Evolutionary conservation across 345 rosid species (phyloP).

Genomic region (Linum tenue): DNA sequence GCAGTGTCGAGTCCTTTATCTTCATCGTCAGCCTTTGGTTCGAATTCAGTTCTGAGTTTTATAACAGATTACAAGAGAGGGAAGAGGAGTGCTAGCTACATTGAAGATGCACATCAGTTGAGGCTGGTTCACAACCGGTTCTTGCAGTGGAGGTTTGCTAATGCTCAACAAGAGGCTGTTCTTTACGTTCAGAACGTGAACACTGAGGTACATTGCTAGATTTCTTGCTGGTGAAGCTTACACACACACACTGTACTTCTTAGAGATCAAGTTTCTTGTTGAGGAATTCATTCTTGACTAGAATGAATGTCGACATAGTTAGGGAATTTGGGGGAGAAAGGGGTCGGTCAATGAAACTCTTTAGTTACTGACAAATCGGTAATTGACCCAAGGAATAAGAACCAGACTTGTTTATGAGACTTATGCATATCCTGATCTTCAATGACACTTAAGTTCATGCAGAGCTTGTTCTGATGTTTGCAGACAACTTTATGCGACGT

Average conservation of each 20-base stretch:
- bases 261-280: slow-evolving; percentile 19
- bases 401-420: too few species aligned
- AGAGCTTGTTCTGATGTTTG: slow-evolving; percentile 21
- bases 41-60: slow-evolving; percentile 84
- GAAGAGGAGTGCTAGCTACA: slow-evolving; percentile 45
- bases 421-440: too few species aligned
- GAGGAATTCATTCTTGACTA: too few species aligned
- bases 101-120: slow-evolving; percentile 90
- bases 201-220: slow-evolving; percentile 51
- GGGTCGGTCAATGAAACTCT: too few species aligned
- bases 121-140: slow-evolving; percentile 70
- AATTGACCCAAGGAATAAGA: too few species aligned
- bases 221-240: too few species aligned
- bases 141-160: slow-evolving; percentile 89
- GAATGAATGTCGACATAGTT: too few species aligned
- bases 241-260: neutral
- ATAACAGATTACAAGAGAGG: slow-evolving; percentile 75
- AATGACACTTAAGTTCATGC: too few species aligned
- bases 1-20: slow-evolving; percentile 30
- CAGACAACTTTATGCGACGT: slow-evolving; percentile 71
- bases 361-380: too few species aligned
- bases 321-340: too few species aligned
- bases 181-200: slow-evolving; percentile 52
- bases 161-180: slow-evolving; percentile 64
- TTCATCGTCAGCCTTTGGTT: slow-evolving; percentile 43